Base-by-base conservation (phyloP, 306 rosid genomes). In the Acacia crassicarpa region DNA sequence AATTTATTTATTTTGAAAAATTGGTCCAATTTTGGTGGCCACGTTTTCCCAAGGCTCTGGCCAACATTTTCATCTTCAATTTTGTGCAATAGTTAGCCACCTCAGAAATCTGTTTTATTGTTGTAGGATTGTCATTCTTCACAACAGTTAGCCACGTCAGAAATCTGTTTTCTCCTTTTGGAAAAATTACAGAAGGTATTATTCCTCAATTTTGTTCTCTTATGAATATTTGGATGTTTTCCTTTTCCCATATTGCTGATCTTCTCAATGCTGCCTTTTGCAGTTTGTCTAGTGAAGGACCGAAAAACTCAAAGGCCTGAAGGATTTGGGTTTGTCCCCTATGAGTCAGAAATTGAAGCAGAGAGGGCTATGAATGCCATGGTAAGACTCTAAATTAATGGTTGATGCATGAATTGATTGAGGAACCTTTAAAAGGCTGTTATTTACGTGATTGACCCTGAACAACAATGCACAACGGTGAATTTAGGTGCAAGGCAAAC, bases 241-340 rank as follows among this genome's bases (percentile, higher is more conserved):
- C 7, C 61, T 43, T 58, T 11, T 2, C 58, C 27, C 48, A 0
- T n/a, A 8, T 54, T 77, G 58, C 56, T 46, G n/a, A 59, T 22
- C 19, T 65, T 54, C 44, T 82, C 8, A 53, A 38, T 40, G 77
- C 43, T 62, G 16, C 44, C 1, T 25, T 9, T 80, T 10, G 70
- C 81, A 92, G 98, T 86, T 69, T 54, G 73, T 56, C 86, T 94
- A 32, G 81, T 89, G 41, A 1, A 67, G 33, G 97, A 94, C 81
- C 83, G 54, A 13, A 48, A 12, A 72, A 92, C 97, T 40, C 61
- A 20, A 30, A 91, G 98, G 78, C 91, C 97, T 38, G 92, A 92
- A 89, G 97, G 98, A n/a, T 92, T 90, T 65, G 98, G 94, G 32
- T 94, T 94, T 80, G 94, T 94, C 15, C 76, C 94, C 13, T 94